Evolutionary conservation across 805 yeast species (phyloP).

Genomic region (Metschnikowia aberdeeniae): DNA sequence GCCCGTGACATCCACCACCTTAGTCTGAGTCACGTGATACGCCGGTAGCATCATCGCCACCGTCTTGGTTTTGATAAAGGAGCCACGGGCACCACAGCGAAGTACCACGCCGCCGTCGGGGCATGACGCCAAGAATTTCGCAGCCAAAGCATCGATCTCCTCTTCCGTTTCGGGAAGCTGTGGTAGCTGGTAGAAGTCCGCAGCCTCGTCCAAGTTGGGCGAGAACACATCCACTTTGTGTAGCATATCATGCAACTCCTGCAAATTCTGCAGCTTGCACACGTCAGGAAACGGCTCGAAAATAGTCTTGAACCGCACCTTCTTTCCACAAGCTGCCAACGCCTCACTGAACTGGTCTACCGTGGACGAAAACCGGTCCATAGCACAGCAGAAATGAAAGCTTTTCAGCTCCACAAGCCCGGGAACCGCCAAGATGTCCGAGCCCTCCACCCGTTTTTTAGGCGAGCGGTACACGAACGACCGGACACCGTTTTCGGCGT

Average conservation of each 20-base stretch:
- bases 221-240: slow-evolving; percentile 56
- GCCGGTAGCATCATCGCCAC: slow-evolving; percentile 59
- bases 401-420: slow-evolving; percentile 37
- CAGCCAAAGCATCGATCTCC: slow-evolving; percentile 31
- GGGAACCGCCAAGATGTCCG: slow-evolving; percentile 45
- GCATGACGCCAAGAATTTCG: slow-evolving; percentile 27
- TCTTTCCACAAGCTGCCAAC: background rate
- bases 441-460: slow-evolving; percentile 53
- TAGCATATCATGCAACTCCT: slow-evolving; percentile 33
- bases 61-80: slow-evolving; percentile 40
- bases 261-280: slow-evolving; percentile 49
- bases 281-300: slow-evolving; percentile 89
- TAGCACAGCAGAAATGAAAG: slow-evolving; percentile 73
- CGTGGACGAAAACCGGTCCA: slow-evolving; percentile 53
- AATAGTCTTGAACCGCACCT: slow-evolving; percentile 40
- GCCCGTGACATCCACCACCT: slow-evolving; percentile 42
- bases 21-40: slow-evolving; percentile 49
- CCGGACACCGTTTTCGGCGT: slow-evolving; percentile 54
- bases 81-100: slow-evolving; percentile 75
- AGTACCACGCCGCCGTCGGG: slow-evolving; percentile 52
- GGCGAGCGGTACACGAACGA: slow-evolving; percentile 59
- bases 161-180: slow-evolving; percentile 38
- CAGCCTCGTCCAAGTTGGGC: slow-evolving; percentile 85
- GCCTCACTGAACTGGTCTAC: slow-evolving; percentile 26
- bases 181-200: slow-evolving; percentile 50